These are phyloP conservation scores for Rhodotorula sp. DNA, from an alignment of 1,284 basidiomycete genomes.

Conservation along the genomic window DNA sequence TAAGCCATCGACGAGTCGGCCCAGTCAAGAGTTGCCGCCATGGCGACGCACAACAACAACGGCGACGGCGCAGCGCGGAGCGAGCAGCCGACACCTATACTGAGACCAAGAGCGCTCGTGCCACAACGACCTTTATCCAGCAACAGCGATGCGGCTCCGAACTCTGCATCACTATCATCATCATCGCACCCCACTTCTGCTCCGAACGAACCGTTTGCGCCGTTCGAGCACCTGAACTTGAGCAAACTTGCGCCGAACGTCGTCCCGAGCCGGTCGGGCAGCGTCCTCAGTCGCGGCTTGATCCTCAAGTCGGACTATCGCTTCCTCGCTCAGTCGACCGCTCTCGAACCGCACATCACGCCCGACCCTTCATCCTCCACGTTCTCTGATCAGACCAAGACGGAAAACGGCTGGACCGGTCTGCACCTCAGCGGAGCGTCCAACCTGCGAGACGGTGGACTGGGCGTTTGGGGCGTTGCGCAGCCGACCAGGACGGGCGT, in stretches of 20 bases:
- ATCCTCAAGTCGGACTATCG: slow-evolving; percentile 44
- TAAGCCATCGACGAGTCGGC: too few species aligned
- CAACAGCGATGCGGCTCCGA: too few species aligned
- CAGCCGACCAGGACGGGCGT: slow-evolving; percentile 93
- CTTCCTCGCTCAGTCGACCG: slow-evolving; percentile 8
- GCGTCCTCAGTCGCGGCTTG: slow-evolving; percentile 41
- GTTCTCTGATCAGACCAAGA: neutral
- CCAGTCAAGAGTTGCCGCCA: neutral
- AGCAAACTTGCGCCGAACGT: slow-evolving; percentile 15
- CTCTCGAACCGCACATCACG: neutral
- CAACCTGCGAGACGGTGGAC: slow-evolving; percentile 80
- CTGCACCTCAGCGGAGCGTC: slow-evolving; percentile 78
- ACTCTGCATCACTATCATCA: too few species aligned
- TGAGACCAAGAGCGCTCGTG: too few species aligned
- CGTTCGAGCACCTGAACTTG: slow-evolving; percentile 21
- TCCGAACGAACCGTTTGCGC: neutral
- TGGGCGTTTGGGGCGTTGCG: slow-evolving; percentile 90
- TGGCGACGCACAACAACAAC: too few species aligned
- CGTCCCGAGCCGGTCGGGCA: slow-evolving; percentile 33
- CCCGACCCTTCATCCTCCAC: neutral
- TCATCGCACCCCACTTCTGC: too few species aligned
- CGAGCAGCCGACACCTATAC: too few species aligned
- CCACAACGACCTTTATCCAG: too few species aligned
- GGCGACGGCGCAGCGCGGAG: too few species aligned
- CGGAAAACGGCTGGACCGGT: neutral